Percentiles rank a stretch among this genome's conserved stretches.
Evolutionary conservation across 2,329 filamentous ascomycete species (phyloP).

Genomic region (Macrophomina tecta): DNA sequence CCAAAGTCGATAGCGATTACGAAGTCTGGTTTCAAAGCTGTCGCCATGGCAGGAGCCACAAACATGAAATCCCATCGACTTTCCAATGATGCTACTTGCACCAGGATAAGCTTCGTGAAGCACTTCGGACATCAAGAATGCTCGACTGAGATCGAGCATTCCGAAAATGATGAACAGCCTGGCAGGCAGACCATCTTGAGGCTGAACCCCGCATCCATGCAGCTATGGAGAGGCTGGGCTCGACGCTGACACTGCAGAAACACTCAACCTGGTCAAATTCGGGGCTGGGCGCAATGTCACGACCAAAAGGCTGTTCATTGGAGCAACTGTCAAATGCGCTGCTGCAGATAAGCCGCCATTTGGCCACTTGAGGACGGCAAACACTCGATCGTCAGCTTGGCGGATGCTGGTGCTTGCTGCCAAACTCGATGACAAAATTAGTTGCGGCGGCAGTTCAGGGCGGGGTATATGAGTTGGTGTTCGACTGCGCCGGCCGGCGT

Average conservation of each 20-base stretch:
- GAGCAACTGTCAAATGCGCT: background rate
- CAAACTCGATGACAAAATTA: background rate
- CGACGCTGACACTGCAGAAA: background rate
- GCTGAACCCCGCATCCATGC: constrained; percentile 6
- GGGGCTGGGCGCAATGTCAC: background rate
- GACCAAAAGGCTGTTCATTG: background rate
- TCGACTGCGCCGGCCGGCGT: background rate
- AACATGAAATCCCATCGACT: no score
- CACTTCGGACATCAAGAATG: no score
- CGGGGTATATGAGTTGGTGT: background rate
- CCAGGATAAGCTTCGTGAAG: no score
- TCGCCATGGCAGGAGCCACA: background rate
- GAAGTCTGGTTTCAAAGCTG: background rate
- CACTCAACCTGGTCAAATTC: background rate
- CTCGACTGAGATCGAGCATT: background rate
- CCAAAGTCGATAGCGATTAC: constrained; percentile 9
- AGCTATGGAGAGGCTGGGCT: background rate
- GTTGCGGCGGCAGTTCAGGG: background rate
- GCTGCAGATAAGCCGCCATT: constrained; percentile 15
- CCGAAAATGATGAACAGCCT: background rate
- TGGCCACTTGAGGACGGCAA: background rate
- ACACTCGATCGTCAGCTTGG: no score
- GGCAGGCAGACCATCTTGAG: background rate
- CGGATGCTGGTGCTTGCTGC: background rate
- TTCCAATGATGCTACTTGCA: no score